Evolutionary conservation across 768 basidiomycete genomes (phyloP).

Genomic region (Panaeolus papilionaceus): DNA sequence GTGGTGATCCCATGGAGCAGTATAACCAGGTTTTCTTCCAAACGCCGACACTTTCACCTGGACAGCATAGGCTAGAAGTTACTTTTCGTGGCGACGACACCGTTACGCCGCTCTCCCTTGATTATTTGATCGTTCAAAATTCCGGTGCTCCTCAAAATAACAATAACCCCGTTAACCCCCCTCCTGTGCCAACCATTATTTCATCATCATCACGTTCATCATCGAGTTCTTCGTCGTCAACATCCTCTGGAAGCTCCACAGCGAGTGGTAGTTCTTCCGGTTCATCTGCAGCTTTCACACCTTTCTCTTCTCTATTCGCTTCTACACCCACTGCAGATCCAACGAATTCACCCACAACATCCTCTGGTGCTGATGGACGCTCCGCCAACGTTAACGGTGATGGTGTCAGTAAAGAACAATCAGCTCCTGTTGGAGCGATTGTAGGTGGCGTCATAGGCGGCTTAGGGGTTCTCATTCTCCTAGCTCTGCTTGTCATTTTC

Average conservation of each 20-base stretch:
- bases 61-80: constrained; percentile 21
- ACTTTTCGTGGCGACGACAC: constrained; percentile 18
- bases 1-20: constrained; percentile 13
- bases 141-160: constrained; percentile 16
- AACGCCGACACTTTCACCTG: constrained; percentile 17
- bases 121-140: constrained; percentile 23
- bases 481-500: constrained; percentile 2
- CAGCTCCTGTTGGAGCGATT: neutral
- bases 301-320: neutral
- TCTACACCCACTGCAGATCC: neutral
- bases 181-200: neutral
- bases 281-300: neutral
- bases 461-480: constrained; percentile 3
- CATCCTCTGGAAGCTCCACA: neutral
- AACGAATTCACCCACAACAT: neutral
- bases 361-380: neutral
- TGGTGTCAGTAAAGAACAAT: neutral
- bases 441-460: constrained; percentile 16
- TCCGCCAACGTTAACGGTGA: neutral
- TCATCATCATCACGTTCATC: neutral
- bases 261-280: neutral
- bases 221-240: constrained; percentile 21
- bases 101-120: constrained; percentile 20
- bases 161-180: neutral
- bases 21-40: constrained; percentile 26